Evolutionary conservation across 2,329 filamentous ascomycete genomes (phyloP).

Genomic region (Pyrenophora seminiperda): DNA sequence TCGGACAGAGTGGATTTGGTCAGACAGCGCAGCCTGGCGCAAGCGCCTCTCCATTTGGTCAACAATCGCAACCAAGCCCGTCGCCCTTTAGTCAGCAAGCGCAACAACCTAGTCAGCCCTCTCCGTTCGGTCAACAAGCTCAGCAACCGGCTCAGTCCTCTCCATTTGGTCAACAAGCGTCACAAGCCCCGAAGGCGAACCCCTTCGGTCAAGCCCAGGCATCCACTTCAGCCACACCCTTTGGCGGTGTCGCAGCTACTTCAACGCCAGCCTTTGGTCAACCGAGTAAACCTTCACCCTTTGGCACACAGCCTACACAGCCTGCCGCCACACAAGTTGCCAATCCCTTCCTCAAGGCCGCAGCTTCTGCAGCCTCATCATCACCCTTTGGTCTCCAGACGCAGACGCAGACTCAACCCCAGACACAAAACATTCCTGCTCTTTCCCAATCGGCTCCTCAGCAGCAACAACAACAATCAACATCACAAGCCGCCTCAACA

Average conservation of each 20-base stretch:
- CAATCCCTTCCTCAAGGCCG: slow-evolving; percentile 32
- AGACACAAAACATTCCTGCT: slow-evolving; percentile 59
- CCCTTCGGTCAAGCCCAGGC: slow-evolving; percentile 10
- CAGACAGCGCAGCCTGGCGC: slow-evolving; percentile 50
- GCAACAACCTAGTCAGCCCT: slow-evolving; percentile 22
- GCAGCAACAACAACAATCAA: slow-evolving; percentile 49
- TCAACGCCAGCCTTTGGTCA: slow-evolving; percentile 38
- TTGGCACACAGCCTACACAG: slow-evolving; percentile 20
- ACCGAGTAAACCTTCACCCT: slow-evolving; percentile 41
- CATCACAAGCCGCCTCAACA: slow-evolving; percentile 48
- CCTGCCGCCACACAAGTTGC: slow-evolving; percentile 9
- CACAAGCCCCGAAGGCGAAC: slow-evolving; percentile 21
- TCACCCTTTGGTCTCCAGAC: slow-evolving; percentile 24
- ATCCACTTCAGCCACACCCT: slow-evolving; percentile 23
- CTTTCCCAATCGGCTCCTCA: slow-evolving; percentile 4
- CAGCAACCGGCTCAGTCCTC: slow-evolving; percentile 20
- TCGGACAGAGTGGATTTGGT: slow-evolving; percentile 49
- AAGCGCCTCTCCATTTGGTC: slow-evolving; percentile 38
- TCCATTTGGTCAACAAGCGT: slow-evolving; percentile 15
- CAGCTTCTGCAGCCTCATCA: slow-evolving; percentile 14
- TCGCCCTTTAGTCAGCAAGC: slow-evolving; percentile 37
- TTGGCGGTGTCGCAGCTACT: slow-evolving; percentile 20
- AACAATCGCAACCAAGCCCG: slow-evolving; percentile 38
- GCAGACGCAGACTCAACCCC: slow-evolving; percentile 64
- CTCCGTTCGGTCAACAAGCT: slow-evolving; percentile 15